A percentile compares a stretch with the other conserved stretches of the same genome.
Conservation (phyloP, 1,139 yeast species). For the Meyerozyma smithsonii region DNA sequence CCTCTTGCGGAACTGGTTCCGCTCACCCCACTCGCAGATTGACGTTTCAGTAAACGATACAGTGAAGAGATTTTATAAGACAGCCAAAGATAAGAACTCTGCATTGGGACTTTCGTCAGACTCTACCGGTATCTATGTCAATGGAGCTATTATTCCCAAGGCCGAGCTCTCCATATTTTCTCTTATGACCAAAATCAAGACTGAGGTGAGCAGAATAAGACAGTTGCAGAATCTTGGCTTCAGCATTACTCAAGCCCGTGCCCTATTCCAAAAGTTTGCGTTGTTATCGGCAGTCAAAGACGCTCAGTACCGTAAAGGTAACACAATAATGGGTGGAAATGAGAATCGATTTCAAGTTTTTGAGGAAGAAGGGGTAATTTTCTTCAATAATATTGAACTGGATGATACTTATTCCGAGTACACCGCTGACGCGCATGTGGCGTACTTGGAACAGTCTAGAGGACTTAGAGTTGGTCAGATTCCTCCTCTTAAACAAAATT, state of each 20-base stretch:
- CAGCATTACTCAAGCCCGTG: conserved; percentile 27
- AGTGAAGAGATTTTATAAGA: neutral
- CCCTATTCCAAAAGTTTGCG: conserved; percentile 43
- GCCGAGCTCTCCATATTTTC: conserved; percentile 42
- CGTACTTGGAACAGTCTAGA: conserved; percentile 25
- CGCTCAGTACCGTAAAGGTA: conserved; percentile 32
- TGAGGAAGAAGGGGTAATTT: conserved; percentile 47
- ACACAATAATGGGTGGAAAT: conserved; percentile 29
- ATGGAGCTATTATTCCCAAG: conserved; percentile 52
- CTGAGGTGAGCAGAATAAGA: conserved; percentile 32
- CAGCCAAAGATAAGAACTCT: neutral
- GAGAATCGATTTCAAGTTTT: conserved; percentile 36
- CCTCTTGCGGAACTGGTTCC: neutral
- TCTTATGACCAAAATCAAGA: conserved; percentile 27
- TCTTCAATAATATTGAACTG: conserved; percentile 69
- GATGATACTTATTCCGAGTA: conserved; percentile 53
- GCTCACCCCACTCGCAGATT: neutral
- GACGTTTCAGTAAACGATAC: neutral
- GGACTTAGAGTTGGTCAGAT: conserved; percentile 48
- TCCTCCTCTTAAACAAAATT: conserved; percentile 67
- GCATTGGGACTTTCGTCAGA: conserved; percentile 29
- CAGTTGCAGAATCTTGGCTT: conserved; percentile 33
- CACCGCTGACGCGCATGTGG: conserved; percentile 36
- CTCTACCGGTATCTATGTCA: conserved; percentile 52
- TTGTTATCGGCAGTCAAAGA: conserved; percentile 32